Evolutionary conservation across 257 asterid genomes (phyloP).

Genomic region (Fraxinus anomala): DNA sequence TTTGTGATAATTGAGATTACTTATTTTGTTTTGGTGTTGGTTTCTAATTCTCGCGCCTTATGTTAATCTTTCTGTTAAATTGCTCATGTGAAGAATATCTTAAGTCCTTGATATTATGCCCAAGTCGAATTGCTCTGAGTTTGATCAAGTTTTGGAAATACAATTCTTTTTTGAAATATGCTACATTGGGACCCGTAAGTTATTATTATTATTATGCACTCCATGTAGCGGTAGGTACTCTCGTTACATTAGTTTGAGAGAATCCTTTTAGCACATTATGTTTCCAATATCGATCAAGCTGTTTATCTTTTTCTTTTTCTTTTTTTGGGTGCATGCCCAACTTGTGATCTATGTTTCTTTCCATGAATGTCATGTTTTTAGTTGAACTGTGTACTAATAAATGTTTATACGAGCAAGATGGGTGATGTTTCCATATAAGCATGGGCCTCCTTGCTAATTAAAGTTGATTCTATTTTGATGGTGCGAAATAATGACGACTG

Average conservation of each 20-base stretch:
- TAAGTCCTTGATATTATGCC: neutral
- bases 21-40: conserved; percentile 7
- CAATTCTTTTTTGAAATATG: neutral
- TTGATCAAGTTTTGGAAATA: neutral
- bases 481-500: neutral
- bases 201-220: neutral
- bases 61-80: neutral
- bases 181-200: neutral
- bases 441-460: neutral
- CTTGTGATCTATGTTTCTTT: conserved; percentile 5
- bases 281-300: neutral
- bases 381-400: neutral
- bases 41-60: neutral
- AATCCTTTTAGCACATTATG: neutral
- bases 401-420: neutral
- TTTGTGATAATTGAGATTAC: conserved; percentile 22
- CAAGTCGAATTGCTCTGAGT: neutral
- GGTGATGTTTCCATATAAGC: neutral
- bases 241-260: neutral
- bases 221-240: neutral
- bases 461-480: neutral
- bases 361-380: neutral
- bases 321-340: too few relatives aligned
- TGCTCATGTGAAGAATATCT: neutral
- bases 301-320: too few relatives aligned